Base-by-base conservation (phyloP, 139 green algal species). In the Eudorina sp. region DNA sequence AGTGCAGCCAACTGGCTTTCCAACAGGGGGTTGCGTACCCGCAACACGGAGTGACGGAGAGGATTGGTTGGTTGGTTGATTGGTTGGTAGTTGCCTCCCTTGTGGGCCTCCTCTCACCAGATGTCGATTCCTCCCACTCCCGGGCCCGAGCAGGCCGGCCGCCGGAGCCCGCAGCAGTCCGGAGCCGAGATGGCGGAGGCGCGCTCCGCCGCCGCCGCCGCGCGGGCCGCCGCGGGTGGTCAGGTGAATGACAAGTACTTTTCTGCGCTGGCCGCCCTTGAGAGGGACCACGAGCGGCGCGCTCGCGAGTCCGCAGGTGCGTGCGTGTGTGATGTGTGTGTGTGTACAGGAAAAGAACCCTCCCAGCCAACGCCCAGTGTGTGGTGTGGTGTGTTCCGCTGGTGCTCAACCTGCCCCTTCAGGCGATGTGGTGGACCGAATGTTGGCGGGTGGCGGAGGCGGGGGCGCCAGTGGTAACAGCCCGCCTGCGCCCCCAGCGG, bases 211-310 rank as follows among this genome's bases (percentile, higher is more conserved):
- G 45, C 31, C 11, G 81, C 62, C 1, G 43, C 62, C 18, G 81
- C 79, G 29, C 64, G 45, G 1, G 31, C 64, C 1, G 80, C 80
- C 8, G 81, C 62, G n/a, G 62, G 81, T 64, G 81, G 81, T 8
- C 55, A 68, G 45, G 81, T 87, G 19, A 78, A 87, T 46, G 21
- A 31, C 18, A 21, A 2, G 9, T 87, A 87, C 81, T 87, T 87
- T n/a, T 41, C 64, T 0, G 64, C 45, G 0, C 62, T 87, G 43
- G 81, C 53, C 43, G 60, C 81, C 9, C 16, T 21, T 45, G 81
- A 87, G 64, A 55, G 45, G 45, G 62, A 66, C 21, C 45, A 78
- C 8, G 81, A 87, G 60, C 62, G 62, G 46, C 43, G 43, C 3
- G 23, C 3, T 27, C 29, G 45, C 41, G 29, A 7, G 13, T 40